A percentile compares a stretch with the other conserved stretches of the same genome.
Conservation (phyloP, 1,284 basidiomycete species). For the Apiotrichum sp. region DNA sequence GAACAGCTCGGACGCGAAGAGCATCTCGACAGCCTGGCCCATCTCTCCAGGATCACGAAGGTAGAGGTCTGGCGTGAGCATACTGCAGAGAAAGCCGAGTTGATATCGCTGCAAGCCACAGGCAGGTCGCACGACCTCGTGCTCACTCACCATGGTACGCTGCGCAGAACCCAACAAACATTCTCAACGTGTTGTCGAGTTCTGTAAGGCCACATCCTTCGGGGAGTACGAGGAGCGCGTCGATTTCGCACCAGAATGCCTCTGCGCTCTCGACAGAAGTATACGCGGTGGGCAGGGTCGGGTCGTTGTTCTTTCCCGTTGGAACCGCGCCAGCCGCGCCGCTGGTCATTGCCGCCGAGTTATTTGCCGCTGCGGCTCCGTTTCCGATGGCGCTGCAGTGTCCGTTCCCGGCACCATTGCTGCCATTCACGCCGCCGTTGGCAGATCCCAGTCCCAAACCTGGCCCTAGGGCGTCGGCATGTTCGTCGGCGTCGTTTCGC, state of each 20-base stretch:
- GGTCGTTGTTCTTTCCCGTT: background rate
- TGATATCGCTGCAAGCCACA: too few species aligned
- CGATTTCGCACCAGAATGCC: conserved; percentile 58
- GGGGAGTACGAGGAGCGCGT: conserved; percentile 67
- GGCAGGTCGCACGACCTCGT: background rate
- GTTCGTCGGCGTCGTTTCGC: background rate
- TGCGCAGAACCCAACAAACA: conserved; percentile 70
- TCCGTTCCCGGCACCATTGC: background rate
- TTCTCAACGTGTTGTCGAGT: conserved; percentile 68
- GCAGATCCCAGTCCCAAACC: background rate
- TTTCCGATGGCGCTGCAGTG: too few species aligned
- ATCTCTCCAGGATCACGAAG: conserved; percentile 72
- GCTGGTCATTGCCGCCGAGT: too few species aligned
- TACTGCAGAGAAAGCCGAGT: background rate
- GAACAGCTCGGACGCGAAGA: conserved; percentile 78
- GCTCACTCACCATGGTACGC: conserved; percentile 69
- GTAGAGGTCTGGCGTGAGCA: conserved; percentile 59
- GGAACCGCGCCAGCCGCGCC: background rate
- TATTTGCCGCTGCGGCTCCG: too few species aligned
- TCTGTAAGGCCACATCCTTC: conserved; percentile 61
- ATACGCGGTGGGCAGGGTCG: background rate
- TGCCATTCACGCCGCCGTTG: too few species aligned
- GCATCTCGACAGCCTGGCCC: conserved; percentile 65
- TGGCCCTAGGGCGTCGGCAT: background rate
- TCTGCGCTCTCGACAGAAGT: background rate